These are phyloP conservation scores for Lecanoromycetidae sp. DNA, from an alignment of 2,329 filamentous ascomycete species.

Conservation along the genomic window DNA sequence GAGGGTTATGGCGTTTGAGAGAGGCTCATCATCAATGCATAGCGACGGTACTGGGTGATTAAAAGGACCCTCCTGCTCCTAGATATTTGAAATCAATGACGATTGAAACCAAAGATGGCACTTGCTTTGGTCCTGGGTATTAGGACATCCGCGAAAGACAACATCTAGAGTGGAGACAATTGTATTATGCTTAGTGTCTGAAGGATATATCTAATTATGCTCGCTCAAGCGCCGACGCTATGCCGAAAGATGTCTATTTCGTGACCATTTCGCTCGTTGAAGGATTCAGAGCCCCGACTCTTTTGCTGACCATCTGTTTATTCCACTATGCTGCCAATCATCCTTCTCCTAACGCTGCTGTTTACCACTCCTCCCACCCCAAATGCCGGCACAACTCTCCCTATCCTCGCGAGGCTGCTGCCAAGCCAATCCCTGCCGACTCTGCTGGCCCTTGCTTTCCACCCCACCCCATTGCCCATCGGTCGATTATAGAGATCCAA, in stretches of 20 bases:
- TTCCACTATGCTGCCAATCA: slow-evolving; percentile 52
- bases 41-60: not conserved
- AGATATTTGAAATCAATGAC: too few relatives aligned
- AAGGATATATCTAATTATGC: not conserved
- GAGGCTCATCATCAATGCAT: too few relatives aligned
- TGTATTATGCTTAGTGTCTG: not conserved
- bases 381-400: slow-evolving; percentile 78
- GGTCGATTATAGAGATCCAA: slow-evolving; percentile 74
- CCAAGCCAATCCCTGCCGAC: slow-evolving; percentile 66
- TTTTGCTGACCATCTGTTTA: not conserved
- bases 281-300: not conserved
- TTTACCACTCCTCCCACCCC: slow-evolving; percentile 83
- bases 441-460: slow-evolving; percentile 50
- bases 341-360: slow-evolving; percentile 50
- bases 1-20: not conserved
- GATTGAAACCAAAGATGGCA: too few relatives aligned
- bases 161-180: slow-evolving; percentile 1
- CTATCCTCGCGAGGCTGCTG: slow-evolving; percentile 63
- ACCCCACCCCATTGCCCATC: slow-evolving; percentile 31
- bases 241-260: not conserved
- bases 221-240: slow-evolving; percentile 2
- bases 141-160: too few relatives aligned
- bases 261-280: not conserved
- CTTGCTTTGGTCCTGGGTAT: too few relatives aligned
- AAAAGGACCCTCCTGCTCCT: too few relatives aligned